Percentiles rank a stretch among this genome's conserved stretches.
Conservation (phyloP, 306 rosid species). For the Bauhinia variegata region DNA sequence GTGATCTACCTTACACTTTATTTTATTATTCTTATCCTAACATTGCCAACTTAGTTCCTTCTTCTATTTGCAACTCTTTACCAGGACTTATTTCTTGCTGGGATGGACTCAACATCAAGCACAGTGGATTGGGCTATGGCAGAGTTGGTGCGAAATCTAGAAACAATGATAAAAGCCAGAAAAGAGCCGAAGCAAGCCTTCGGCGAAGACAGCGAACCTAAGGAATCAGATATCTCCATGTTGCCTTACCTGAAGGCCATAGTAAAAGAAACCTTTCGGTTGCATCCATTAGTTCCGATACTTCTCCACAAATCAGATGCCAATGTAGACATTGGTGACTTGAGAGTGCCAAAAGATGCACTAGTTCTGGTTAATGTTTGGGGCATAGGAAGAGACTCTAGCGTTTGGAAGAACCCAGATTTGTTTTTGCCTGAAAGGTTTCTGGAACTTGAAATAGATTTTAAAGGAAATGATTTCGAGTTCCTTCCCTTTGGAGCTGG, state of each 20-base stretch:
- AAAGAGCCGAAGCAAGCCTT: neutral
- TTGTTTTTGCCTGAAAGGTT: conserved; percentile 38
- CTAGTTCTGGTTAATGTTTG: conserved; percentile 10
- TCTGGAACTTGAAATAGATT: neutral
- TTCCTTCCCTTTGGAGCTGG: conserved; percentile 37
- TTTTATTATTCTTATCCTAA: too few relatives aligned
- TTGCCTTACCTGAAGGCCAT: conserved; percentile 10
- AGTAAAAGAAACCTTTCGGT: conserved; percentile 27
- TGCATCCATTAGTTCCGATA: conserved; percentile 31
- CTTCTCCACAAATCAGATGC: conserved; percentile 9
- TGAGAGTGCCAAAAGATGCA: conserved; percentile 5
- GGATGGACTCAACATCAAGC: conserved; percentile 4
- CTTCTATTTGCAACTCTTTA: too few relatives aligned
- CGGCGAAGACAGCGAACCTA: neutral
- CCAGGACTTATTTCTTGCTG: conserved; percentile 7
- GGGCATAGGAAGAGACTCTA: conserved; percentile 6
- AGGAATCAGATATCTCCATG: conserved; percentile 14
- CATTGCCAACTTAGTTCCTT: too few relatives aligned
- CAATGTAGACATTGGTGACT: conserved; percentile 1
- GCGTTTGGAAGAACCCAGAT: conserved; percentile 17
- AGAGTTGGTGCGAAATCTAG: conserved; percentile 12
- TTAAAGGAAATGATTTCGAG: conserved; percentile 28
- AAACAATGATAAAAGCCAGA: neutral
- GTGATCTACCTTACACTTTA: too few relatives aligned
- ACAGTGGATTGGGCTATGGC: conserved; percentile 36